phyloP scores from a whole-genome alignment of 1,284 basidiomycete genomes.

The Apiotrichum domesticum region DNA sequence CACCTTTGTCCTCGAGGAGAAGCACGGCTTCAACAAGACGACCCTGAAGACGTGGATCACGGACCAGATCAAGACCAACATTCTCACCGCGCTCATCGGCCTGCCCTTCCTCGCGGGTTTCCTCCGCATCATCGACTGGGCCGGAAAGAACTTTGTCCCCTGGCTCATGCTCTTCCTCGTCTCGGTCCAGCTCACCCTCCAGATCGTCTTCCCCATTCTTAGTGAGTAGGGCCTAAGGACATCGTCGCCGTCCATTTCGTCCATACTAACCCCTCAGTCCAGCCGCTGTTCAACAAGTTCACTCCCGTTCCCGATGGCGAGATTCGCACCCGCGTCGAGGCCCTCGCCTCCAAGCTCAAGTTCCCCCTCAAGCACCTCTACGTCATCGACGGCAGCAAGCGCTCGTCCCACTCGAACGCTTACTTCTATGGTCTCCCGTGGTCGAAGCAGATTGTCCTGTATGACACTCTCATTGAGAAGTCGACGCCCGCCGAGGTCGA shows the following conservation, averaged over 20 bases:
- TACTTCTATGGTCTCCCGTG: conserved; percentile 92
- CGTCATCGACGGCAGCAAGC: conserved; percentile 94
- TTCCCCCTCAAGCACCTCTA: conserved; percentile 94
- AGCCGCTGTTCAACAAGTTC: conserved; percentile 94
- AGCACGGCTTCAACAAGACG: conserved; percentile 95
- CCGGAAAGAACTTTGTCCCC: conserved; percentile 79
- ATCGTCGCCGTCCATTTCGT: background rate
- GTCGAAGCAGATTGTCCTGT: conserved; percentile 96
- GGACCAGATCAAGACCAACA: conserved; percentile 75
- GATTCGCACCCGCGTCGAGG: conserved; percentile 66
- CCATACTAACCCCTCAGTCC: conserved; percentile 49
- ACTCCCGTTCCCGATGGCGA: conserved; percentile 72
- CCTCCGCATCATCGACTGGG: conserved; percentile 85
- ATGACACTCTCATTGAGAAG: conserved; percentile 91
- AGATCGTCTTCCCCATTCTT: conserved; percentile 77
- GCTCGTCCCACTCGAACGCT: conserved; percentile 89
- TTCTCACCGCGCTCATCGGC: conserved; percentile 68
- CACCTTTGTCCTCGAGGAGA: conserved; percentile 90
- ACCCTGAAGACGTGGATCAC: conserved; percentile 66
- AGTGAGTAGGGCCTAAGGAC: conserved; percentile 43
- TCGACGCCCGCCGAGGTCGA: conserved; percentile 82
- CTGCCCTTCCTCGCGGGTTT: conserved; percentile 81
- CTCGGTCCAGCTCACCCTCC: conserved; percentile 74
- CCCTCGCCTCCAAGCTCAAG: conserved; percentile 67
- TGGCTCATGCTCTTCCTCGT: conserved; percentile 86